A percentile compares a stretch with the other conserved stretches of the same genome.
These are phyloP conservation scores for Symbiodinium pilosum DNA, from an alignment of 73 alveolate species.

Conservation along the genomic window DNA sequence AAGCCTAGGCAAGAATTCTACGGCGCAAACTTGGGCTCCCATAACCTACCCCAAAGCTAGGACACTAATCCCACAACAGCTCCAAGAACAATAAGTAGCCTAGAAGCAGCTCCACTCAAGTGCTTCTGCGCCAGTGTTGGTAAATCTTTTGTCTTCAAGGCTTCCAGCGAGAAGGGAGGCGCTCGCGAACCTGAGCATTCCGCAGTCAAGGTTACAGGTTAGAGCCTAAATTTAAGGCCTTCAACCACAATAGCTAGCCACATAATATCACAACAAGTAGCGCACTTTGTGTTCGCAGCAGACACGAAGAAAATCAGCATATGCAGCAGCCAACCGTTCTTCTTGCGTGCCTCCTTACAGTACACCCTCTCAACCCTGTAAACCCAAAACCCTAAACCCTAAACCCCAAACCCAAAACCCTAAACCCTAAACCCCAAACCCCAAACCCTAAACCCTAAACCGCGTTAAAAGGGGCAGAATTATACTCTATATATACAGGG, in stretches of 20 bases:
- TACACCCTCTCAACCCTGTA: too few species aligned
- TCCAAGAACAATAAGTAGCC: background rate
- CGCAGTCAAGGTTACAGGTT: background rate
- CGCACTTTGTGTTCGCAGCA: background rate
- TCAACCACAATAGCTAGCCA: background rate
- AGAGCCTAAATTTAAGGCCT: too few species aligned
- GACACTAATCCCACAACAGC: too few species aligned
- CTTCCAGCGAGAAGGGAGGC: background rate
- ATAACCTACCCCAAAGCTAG: too few species aligned
- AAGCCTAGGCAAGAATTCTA: too few species aligned
- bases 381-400: too few species aligned
- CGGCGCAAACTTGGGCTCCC: too few species aligned
- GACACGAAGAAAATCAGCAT: background rate
- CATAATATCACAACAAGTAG: background rate
- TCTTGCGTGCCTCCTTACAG: too few species aligned
- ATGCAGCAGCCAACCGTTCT: background rate
- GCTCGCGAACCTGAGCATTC: background rate
- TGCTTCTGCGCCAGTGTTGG: background rate
- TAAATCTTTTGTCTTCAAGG: background rate
- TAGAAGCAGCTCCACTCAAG: background rate
- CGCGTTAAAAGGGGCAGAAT: constrained; percentile 98
- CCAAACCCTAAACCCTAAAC: constrained; percentile 66
- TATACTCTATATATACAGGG: constrained; percentile 98
- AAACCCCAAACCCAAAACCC: too few species aligned
- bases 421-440: too few species aligned